A percentile compares a stretch with the other conserved stretches of the same genome.
These are phyloP conservation scores for Paramecium caudatum DNA, from an alignment of 73 alveolate species.

Conservation along the genomic window DNA sequence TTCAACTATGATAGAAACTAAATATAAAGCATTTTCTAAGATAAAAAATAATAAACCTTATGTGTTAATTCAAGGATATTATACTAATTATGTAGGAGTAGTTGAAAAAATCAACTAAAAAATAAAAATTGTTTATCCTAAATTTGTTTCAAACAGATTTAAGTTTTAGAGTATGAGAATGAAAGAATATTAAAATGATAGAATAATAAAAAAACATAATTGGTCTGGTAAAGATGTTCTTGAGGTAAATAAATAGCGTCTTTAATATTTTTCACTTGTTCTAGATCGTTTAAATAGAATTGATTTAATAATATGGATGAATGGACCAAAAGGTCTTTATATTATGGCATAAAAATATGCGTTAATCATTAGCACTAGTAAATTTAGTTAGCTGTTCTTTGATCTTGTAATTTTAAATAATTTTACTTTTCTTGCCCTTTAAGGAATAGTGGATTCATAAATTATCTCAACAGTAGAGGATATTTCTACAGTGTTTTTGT, in stretches of 20 bases:
- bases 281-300: not conserved
- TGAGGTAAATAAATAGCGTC: not conserved
- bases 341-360: conserved; percentile 10
- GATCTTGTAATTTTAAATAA: conserved; percentile 37
- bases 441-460: conserved; percentile 19
- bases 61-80: not conserved
- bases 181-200: conserved; percentile 33
- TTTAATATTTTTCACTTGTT: not conserved
- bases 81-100: conserved; percentile 18
- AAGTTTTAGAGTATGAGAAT: conserved; percentile 22
- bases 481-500: conserved; percentile 8
- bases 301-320: conserved; percentile 26
- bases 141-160: not conserved
- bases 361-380: not conserved
- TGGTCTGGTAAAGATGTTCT: conserved; percentile 52
- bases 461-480: conserved; percentile 2
- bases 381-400: not conserved
- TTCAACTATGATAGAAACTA: not conserved
- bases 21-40: not conserved
- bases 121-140: not conserved
- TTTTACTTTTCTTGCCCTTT: not conserved
- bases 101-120: not conserved
- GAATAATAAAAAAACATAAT: conserved; percentile 17
- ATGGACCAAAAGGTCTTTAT: not conserved
- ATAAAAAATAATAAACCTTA: not conserved